Base-by-base conservation (phyloP, 2,329 filamentous ascomycete genomes). In the Cylindrodendrum hubeiense region DNA sequence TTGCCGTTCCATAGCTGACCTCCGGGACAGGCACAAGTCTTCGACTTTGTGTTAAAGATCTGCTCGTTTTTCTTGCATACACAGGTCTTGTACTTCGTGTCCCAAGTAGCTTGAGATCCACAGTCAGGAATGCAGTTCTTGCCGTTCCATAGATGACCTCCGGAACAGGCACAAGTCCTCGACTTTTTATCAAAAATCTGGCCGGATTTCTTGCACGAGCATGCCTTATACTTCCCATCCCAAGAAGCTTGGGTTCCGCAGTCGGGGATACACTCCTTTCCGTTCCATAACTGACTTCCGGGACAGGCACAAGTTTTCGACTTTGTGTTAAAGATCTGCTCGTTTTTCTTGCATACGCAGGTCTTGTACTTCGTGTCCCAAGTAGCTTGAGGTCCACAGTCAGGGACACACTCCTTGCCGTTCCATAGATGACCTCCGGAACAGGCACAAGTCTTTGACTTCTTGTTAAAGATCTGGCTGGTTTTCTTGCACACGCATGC, bases 311-410 rank as follows among this genome's bases (percentile, higher is more conserved):
- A 39, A n/a, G 37, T 39, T 17, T n/a, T 39, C 5, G 15, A 17
- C 5, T 5, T 8, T 5, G 4, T 17, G 17, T 39, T 17, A 19
- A n/a, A 60, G 19, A 44, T 43, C 57, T 34, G 22, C 12, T 49
- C 57, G 17, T 22, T 30, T 47, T 60, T 60, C 41, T 53, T 39
- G 34, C 57, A 60, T 17, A 44, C 37, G 28, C 57, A 60, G 41
- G 39, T 28, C 22, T 41, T 44, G 15, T 57, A 30, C 26, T 34
- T 47, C 24, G 34, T 33, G 41, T 57, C 54, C n/a, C 33, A 47
- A 19, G 37, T 22, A 5, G 57, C 57, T 4, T 46, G 24, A 4
- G 34, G 17, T 8, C 57, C 57, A 22, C 57, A 60, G 57, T 53
- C 57, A 19, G 34, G 5, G 15, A 53, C 34, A 21, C 57, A 60